phyloP scores from a whole-genome alignment of 495 filamentous ascomycete genomes.

The Neurospora africana region DNA sequence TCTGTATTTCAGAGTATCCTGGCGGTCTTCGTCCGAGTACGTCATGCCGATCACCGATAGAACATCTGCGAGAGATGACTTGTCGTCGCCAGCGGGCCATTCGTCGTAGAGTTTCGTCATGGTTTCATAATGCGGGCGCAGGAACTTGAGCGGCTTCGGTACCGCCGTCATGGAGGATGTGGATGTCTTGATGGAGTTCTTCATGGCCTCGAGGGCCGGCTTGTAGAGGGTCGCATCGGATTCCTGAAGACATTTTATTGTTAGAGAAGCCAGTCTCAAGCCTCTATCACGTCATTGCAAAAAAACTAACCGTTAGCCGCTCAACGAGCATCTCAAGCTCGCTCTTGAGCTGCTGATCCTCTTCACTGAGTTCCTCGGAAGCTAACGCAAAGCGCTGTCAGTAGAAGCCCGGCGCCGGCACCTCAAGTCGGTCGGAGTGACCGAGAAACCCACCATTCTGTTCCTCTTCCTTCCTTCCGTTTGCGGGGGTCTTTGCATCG shows the following conservation, averaged over 20 bases:
- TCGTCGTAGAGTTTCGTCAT: constrained; percentile 77
- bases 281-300: not conserved
- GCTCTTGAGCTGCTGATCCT: constrained; percentile 94
- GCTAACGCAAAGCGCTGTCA: constrained; percentile 14
- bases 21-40: constrained; percentile 88
- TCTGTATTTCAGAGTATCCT: constrained; percentile 92
- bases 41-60: constrained; percentile 98
- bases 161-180: constrained; percentile 99
- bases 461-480: constrained; percentile 65
- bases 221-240: constrained; percentile 79
- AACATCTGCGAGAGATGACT: constrained; percentile 86
- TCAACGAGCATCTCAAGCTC: constrained; percentile 99
- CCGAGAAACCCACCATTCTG: constrained; percentile 36
- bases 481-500: constrained; percentile 54
- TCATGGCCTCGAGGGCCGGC: constrained; percentile 86
- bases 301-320: constrained; percentile 64
- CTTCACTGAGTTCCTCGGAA: constrained; percentile 82
- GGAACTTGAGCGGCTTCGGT: constrained; percentile 95
- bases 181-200: constrained; percentile 94
- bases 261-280: constrained; percentile 16
- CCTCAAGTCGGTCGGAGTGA: constrained; percentile 2
- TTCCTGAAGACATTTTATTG: constrained; percentile 44
- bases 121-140: constrained; percentile 87
- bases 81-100: constrained; percentile 75
- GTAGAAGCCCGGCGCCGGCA: constrained; percentile 5